phyloP scores from a whole-genome alignment of 768 basidiomycete species.

The Favolaschia claudopus region DNA sequence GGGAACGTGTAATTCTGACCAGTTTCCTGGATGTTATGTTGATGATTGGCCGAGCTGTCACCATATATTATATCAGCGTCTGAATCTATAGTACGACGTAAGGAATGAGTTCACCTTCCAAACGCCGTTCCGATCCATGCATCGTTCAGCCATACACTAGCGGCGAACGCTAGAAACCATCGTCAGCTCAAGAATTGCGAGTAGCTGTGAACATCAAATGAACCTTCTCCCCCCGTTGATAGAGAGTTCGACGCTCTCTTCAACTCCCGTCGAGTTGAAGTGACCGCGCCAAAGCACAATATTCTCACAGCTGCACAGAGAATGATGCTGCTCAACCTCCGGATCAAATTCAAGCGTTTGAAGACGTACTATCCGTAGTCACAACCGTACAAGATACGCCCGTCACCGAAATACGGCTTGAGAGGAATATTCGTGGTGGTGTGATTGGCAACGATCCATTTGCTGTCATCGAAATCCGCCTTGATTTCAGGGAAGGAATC shows the following conservation, averaged over 20 bases:
- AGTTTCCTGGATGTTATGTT: conserved; percentile 66
- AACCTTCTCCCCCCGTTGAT: conserved; percentile 86
- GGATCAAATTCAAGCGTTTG: neutral
- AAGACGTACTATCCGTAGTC: conserved; percentile 84
- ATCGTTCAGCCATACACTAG: conserved; percentile 82
- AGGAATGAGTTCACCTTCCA: conserved; percentile 57
- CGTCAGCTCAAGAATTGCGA: neutral
- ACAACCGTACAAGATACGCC: conserved; percentile 82
- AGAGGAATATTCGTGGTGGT: conserved; percentile 77
- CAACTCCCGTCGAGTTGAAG: conserved; percentile 67
- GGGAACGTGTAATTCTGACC: conserved; percentile 75
- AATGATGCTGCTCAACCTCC: neutral
- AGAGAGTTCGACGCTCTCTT: conserved; percentile 73
- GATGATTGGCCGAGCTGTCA: conserved; percentile 71
- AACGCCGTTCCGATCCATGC: conserved; percentile 76
- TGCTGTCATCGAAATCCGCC: conserved; percentile 62
- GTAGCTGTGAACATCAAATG: conserved; percentile 8
- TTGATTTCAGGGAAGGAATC: conserved; percentile 79
- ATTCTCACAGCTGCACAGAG: conserved; percentile 73
- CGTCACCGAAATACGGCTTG: conserved; percentile 76
- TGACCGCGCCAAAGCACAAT: conserved; percentile 84
- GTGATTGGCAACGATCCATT: conserved; percentile 73
- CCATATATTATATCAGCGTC: neutral
- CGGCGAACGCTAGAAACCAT: conserved; percentile 69
- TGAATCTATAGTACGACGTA: neutral